Percentiles rank a stretch among this genome's conserved stretches.
Conservation (phyloP, 2,329 filamentous ascomycete genomes). For the Hypoxylon sp. region DNA sequence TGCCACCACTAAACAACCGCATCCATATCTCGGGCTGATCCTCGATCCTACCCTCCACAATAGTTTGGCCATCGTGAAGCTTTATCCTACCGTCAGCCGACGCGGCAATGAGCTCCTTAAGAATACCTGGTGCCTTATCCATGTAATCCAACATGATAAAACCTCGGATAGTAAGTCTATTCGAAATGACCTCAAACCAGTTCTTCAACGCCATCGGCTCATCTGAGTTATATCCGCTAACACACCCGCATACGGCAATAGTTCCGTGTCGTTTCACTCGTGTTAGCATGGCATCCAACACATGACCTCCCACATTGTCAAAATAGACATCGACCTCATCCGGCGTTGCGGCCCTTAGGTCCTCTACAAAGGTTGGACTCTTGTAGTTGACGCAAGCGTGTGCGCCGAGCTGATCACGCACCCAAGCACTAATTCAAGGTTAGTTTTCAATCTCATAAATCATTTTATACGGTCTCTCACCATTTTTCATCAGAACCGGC, state of each 20-base stretch:
- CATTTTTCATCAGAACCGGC: conserved; percentile 67
- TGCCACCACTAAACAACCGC: conserved; percentile 49
- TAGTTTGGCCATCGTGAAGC: conserved; percentile 47
- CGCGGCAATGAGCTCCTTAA: conserved; percentile 48
- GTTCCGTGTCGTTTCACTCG: conserved; percentile 59
- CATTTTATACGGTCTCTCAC: too few species aligned
- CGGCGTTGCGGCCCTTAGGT: conserved; percentile 63
- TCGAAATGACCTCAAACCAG: conserved; percentile 61
- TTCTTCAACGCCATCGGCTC: conserved; percentile 56
- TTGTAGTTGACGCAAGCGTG: conserved; percentile 71
- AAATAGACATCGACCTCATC: conserved; percentile 67
- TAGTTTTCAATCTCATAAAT: too few species aligned
- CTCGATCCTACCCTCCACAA: conserved; percentile 51
- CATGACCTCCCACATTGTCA: conserved; percentile 66
- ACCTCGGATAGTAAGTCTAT: conserved; percentile 59
- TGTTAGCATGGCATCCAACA: conserved; percentile 63
- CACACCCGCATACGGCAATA: conserved; percentile 61
- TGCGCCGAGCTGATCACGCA: conserved; percentile 63
- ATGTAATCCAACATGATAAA: conserved; percentile 61
- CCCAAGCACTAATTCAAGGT: conserved; percentile 57
- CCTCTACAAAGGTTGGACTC: conserved; percentile 60
- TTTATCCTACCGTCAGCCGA: conserved; percentile 48
- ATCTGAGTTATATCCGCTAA: conserved; percentile 59
- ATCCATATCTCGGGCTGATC: conserved; percentile 52
- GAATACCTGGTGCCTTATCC: conserved; percentile 49